phyloP scores from a whole-genome alignment of 345 rosid species.

The Hibiscus tridactylites region DNA sequence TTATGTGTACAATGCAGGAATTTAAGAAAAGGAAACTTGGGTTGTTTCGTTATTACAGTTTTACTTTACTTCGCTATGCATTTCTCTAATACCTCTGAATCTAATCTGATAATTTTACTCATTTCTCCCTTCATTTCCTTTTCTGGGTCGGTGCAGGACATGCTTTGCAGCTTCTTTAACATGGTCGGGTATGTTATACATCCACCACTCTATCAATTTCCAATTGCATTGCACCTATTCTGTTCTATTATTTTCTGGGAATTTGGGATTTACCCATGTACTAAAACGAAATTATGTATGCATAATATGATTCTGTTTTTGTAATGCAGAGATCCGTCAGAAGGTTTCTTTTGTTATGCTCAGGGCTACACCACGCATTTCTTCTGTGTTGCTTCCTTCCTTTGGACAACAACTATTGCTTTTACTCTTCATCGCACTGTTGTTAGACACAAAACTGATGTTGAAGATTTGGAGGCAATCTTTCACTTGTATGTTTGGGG shows the following conservation, averaged over 20 bases:
- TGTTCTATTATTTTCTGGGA: neutral
- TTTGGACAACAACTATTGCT: conserved; percentile 94
- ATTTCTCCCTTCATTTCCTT: neutral
- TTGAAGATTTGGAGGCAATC: conserved; percentile 90
- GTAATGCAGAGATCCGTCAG: conserved; percentile 80
- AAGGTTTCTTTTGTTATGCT: conserved; percentile 73
- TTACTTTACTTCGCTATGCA: neutral
- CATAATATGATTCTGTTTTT: neutral
- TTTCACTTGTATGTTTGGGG: conserved; percentile 99
- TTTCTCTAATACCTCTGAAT: neutral
- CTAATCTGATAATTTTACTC: neutral
- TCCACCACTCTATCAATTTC: neutral
- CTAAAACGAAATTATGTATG: neutral
- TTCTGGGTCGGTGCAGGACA: conserved; percentile 51
- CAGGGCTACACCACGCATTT: conserved; percentile 84
- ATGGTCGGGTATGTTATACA: conserved; percentile 60
- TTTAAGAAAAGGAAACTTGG: neutral
- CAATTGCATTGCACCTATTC: neutral
- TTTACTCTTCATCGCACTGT: conserved; percentile 96
- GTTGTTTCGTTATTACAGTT: neutral
- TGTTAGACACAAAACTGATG: conserved; percentile 83
- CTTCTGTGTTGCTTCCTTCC: conserved; percentile 91
- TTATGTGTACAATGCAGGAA: neutral
- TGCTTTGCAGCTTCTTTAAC: conserved; percentile 95
- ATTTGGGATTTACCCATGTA: neutral